Percentiles rank a stretch among this genome's conserved stretches.
Conservation (phyloP, 768 basidiomycete species). For the Phaeolepiota aurea region DNA sequence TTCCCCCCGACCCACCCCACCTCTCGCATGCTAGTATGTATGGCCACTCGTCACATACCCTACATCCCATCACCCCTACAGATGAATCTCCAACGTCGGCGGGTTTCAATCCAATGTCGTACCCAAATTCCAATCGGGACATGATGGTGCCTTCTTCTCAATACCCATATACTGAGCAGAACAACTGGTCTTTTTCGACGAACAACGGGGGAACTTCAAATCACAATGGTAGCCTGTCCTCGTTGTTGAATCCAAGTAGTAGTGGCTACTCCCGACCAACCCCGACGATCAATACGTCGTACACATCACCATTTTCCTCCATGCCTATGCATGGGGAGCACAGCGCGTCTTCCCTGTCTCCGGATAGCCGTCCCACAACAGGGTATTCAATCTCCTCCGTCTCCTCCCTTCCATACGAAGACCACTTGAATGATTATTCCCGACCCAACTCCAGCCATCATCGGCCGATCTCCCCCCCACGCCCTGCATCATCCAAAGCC, state of each 20-base stretch:
- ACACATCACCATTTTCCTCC: slow-evolving; percentile 61
- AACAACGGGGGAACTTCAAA: slow-evolving; percentile 46
- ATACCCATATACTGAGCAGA: slow-evolving; percentile 56
- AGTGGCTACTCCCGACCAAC: slow-evolving; percentile 50
- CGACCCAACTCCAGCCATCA: slow-evolving; percentile 72
- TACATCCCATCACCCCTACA: slow-evolving; percentile 61
- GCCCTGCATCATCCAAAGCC: slow-evolving; percentile 63
- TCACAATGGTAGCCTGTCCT: slow-evolving; percentile 70
- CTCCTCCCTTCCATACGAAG: slow-evolving; percentile 65
- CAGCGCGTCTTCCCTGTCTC: slow-evolving; percentile 67
- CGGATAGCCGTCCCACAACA: slow-evolving; percentile 79
- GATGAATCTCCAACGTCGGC: slow-evolving; percentile 58
- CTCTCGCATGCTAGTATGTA: slow-evolving; percentile 52
- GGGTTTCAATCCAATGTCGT: slow-evolving; percentile 33
- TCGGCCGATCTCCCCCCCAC: slow-evolving; percentile 58
- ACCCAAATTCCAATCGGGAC: slow-evolving; percentile 32
- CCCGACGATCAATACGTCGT: slow-evolving; percentile 67
- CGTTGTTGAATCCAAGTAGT: slow-evolving; percentile 67
- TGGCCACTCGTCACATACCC: slow-evolving; percentile 48
- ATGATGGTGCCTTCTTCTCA: slow-evolving; percentile 42
- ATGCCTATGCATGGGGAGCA: slow-evolving; percentile 63
- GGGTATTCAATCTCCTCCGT: slow-evolving; percentile 84
- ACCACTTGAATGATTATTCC: slow-evolving; percentile 50
- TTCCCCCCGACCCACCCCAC: slow-evolving; percentile 67
- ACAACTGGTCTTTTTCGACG: slow-evolving; percentile 42